These are phyloP conservation scores for Carex arenaria DNA, from an alignment of 202 grass and related monocot species.

Conservation along the genomic window DNA sequence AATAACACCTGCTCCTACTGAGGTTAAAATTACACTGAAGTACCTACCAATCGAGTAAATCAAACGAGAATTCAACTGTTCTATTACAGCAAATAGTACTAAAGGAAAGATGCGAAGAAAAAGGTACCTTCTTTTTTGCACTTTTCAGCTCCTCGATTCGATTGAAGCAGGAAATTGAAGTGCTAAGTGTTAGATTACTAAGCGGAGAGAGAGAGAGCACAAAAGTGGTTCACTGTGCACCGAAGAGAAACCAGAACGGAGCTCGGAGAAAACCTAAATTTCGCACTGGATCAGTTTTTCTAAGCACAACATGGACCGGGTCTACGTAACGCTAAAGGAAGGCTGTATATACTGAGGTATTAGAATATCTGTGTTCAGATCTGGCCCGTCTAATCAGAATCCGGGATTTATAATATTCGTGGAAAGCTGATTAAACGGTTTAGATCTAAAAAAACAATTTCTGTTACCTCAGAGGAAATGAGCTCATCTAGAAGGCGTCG, in stretches of 20 bases:
- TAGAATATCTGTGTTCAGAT: too few relatives aligned
- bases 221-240: background rate
- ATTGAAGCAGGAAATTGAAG: background rate
- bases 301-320: background rate
- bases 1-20: background rate
- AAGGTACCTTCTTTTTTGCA: background rate
- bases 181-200: too few relatives aligned
- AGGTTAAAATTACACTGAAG: background rate
- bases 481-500: too few relatives aligned
- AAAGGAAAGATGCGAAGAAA: background rate
- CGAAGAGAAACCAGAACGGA: background rate
- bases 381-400: too few relatives aligned
- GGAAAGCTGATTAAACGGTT: too few relatives aligned
- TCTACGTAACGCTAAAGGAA: background rate
- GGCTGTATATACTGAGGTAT: too few relatives aligned
- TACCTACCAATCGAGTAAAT: background rate
- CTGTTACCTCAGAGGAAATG: too few relatives aligned
- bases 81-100: background rate
- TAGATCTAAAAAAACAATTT: too few relatives aligned
- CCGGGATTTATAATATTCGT: too few relatives aligned
- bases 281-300: background rate
- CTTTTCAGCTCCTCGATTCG: background rate
- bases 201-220: background rate
- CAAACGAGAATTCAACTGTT: background rate
- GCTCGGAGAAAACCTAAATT: slow-evolving; percentile 5